Evolutionary conservation across 805 yeast species (phyloP), one percentile per base, ranked within the genome.

Genomic region (Starmerella floricola): DNA sequence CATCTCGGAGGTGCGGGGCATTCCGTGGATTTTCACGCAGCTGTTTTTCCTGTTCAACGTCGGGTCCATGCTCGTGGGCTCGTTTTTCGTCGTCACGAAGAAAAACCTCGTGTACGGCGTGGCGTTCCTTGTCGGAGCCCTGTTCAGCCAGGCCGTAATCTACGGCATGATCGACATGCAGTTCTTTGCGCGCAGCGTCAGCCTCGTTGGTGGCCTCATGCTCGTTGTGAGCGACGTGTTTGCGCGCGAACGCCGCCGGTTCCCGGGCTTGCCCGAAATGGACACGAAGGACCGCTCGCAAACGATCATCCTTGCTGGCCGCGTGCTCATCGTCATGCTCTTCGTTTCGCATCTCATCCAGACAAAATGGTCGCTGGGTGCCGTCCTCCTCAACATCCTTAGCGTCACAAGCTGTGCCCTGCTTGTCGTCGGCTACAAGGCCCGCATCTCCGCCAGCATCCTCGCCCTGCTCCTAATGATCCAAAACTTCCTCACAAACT

Each of bases 371-470:
- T 72, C 83, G 1, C 58, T 79, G 39, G 64, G 78, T 21, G 73
- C 83, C 45, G 60, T 78, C 23, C 52, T 84, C 21, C 66, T 79
- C 43, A 79, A 83, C 42, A 60, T 84, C 27, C 55, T 82, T 42
- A 94, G 94, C 10, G 71, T 81, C 31, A 61, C 70, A 16, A 72
- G 79, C 11, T 81, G 91, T 58, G 67, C 74, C 28, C 75, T 87
- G 44, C 87, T 88, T 47, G 85, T 81, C 19, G 74, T 88, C 51
- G 98, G 98, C 27, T 91, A 77, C 72, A 86, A 85, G 65, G 87
- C 97, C 36, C 85, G 85, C 59, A 74, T 86, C 51, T 78, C 91
- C 26, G 95, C 97, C 12, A 66, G 77, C 55, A 40, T 63, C 38
- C 60, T 76, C 45, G 82, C 87, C 19, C 63, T 80, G 17, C 64